Conservation (phyloP, 768 basidiomycete species). For the Suillus spraguei region DNA sequence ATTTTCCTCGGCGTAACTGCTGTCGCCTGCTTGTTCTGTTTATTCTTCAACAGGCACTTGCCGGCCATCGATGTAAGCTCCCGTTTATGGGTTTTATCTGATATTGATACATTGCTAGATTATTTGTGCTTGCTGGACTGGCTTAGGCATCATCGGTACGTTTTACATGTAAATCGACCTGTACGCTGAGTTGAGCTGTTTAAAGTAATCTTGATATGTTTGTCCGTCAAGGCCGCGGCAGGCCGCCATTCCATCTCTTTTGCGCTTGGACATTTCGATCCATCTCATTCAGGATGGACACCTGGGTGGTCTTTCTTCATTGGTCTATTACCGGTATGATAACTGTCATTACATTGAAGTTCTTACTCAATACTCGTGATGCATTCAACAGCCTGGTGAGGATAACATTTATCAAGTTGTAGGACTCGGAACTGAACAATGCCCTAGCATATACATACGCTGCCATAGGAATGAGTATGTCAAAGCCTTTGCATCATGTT, state of each 20-base stretch:
- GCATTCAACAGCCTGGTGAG: slow-evolving; percentile 31
- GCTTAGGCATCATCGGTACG: slow-evolving; percentile 55
- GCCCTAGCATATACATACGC: slow-evolving; percentile 54
- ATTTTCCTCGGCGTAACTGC: slow-evolving; percentile 60
- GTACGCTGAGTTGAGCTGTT: slow-evolving; percentile 16
- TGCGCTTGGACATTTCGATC: slow-evolving; percentile 60
- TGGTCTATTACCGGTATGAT: slow-evolving; percentile 54
- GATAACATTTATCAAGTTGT: slow-evolving; percentile 8
- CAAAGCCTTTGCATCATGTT: neutral
- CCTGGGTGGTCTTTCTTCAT: slow-evolving; percentile 73
- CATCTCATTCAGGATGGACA: slow-evolving; percentile 63
- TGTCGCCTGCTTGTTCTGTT: slow-evolving; percentile 50
- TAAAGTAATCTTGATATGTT: slow-evolving; percentile 55
- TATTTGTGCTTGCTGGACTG: slow-evolving; percentile 65
- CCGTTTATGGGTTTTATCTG: neutral
- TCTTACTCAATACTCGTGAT: neutral
- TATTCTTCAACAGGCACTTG: slow-evolving; percentile 57
- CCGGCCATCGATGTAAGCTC: slow-evolving; percentile 49
- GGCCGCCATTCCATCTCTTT: slow-evolving; percentile 57
- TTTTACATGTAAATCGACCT: neutral
- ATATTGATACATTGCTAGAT: slow-evolving; percentile 37
- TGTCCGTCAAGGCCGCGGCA: slow-evolving; percentile 60
- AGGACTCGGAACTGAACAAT: slow-evolving; percentile 19
- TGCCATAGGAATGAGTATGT: slow-evolving; percentile 64
- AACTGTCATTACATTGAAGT: neutral